Evolutionary conservation across 768 basidiomycete species (phyloP).

Genomic region (Chiua virens): DNA sequence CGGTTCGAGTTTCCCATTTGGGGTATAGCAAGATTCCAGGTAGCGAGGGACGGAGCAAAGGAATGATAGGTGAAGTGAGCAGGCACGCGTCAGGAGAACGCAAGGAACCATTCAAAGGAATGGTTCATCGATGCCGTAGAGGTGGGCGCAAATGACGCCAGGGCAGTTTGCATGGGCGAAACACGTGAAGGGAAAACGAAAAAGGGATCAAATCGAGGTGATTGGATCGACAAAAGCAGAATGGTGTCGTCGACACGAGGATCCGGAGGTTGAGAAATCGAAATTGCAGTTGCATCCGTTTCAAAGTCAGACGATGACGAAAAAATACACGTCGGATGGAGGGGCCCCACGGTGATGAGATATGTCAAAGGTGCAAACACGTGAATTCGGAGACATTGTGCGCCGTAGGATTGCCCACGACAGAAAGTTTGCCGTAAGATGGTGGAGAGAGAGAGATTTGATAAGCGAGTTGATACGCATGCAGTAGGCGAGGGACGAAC

Average conservation of each 20-base stretch:
- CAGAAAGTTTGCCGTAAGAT: conserved; percentile 8
- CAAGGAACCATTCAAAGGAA: conserved; percentile 5
- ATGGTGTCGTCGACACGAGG: conserved; percentile 21
- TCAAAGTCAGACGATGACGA: conserved; percentile 9
- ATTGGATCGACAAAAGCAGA: conserved; percentile 7
- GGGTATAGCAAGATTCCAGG: conserved; percentile 2
- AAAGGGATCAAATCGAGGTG: not conserved
- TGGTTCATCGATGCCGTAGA: conserved; percentile 2
- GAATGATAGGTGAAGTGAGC: conserved; percentile 4
- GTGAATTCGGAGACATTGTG: conserved; percentile 17
- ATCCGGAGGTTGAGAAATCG: conserved; percentile 25
- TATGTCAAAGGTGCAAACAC: conserved; percentile 9
- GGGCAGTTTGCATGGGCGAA: not conserved
- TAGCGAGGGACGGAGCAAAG: conserved; percentile 1
- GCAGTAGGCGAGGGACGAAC: conserved; percentile 39
- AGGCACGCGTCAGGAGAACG: not conserved
- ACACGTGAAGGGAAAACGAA: conserved; percentile 1
- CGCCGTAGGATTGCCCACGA: conserved; percentile 11
- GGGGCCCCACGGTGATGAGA: conserved; percentile 7
- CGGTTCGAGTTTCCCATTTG: conserved; percentile 13
- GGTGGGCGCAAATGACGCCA: not conserved
- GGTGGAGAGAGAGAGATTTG: conserved; percentile 11
- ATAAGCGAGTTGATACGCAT: conserved; percentile 20
- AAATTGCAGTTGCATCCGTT: conserved; percentile 22
- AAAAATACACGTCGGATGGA: not conserved